Evolutionary conservation across 352 stramenopile genomes (phyloP).

Genomic region (Discostella stelligera): DNA sequence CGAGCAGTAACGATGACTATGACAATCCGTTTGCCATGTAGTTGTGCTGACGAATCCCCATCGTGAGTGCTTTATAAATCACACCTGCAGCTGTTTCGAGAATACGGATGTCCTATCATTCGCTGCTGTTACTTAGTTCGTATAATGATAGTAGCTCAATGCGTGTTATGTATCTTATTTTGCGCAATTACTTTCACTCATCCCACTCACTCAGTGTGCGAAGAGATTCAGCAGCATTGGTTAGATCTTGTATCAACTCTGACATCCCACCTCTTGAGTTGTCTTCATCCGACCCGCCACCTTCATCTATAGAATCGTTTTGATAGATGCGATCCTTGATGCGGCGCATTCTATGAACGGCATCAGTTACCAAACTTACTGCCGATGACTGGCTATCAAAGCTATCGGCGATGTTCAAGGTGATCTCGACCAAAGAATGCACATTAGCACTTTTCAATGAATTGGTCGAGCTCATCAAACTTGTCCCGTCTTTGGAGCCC

Average conservation of each 20-base stretch:
- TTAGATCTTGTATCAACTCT: slow-evolving; percentile 51
- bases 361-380: slow-evolving; percentile 33
- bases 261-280: slow-evolving; percentile 55
- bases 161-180: neutral
- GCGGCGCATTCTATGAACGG: slow-evolving; percentile 36
- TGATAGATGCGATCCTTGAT: slow-evolving; percentile 54
- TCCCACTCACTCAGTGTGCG: slow-evolving; percentile 39
- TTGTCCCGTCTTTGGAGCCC: slow-evolving; percentile 26
- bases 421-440: slow-evolving; percentile 40
- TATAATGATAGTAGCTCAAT: too few species aligned
- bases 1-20: slow-evolving; percentile 34
- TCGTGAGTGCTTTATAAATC: too few species aligned
- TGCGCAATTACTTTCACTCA: slow-evolving; percentile 12
- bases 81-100: too few species aligned
- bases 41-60: neutral
- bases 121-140: too few species aligned
- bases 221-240: slow-evolving; percentile 50
- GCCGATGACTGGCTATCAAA: slow-evolving; percentile 50
- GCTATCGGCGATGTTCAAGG: slow-evolving; percentile 22
- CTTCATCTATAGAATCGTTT: slow-evolving; percentile 45
- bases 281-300: slow-evolving; percentile 24
- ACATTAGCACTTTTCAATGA: slow-evolving; percentile 23
- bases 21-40: slow-evolving; percentile 45
- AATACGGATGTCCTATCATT: too few species aligned
- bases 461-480: slow-evolving; percentile 27